Percentiles rank a stretch among this genome's conserved stretches.
These are phyloP conservation scores for Hypocreales sp. DNA, from an alignment of 2,329 filamentous ascomycete genomes.

Conservation along the genomic window DNA sequence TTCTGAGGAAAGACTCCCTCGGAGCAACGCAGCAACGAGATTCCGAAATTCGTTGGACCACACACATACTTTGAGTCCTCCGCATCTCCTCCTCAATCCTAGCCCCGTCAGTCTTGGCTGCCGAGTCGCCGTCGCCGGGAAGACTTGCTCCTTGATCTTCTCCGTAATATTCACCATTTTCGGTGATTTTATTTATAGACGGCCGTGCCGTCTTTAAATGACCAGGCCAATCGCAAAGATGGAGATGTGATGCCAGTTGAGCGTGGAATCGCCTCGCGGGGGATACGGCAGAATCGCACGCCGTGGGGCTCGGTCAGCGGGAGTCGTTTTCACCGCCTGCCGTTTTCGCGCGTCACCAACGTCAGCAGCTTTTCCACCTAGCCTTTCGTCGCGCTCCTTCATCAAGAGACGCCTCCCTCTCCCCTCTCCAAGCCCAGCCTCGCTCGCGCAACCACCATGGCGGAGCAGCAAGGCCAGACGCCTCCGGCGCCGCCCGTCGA, in stretches of 20 bases:
- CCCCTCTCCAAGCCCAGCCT: too few relatives aligned
- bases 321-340: slow-evolving; percentile 13
- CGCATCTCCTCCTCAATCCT: slow-evolving; percentile 99
- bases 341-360: slow-evolving; percentile 3
- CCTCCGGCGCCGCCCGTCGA: slow-evolving; percentile 10
- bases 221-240: slow-evolving; percentile 2
- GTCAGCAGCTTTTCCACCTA: background rate
- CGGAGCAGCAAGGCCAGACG: slow-evolving; percentile 12
- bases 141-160: slow-evolving; percentile 91
- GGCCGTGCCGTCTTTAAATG: slow-evolving; percentile 11
- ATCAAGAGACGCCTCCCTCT: too few relatives aligned
- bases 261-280: too few relatives aligned
- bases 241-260: too few relatives aligned
- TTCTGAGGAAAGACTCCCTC: too few relatives aligned
- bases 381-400: too few relatives aligned
- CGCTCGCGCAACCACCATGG: too few relatives aligned
- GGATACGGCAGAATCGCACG: slow-evolving; percentile 8
- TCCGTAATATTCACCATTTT: slow-evolving; percentile 99
- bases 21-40: too few relatives aligned
- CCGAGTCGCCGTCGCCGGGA: background rate
- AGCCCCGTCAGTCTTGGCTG: slow-evolving; percentile 7
- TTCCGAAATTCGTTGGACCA: too few relatives aligned
- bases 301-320: slow-evolving; percentile 1
- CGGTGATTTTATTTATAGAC: slow-evolving; percentile 14
- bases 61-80: slow-evolving; percentile 94